A percentile compares a stretch with the other conserved stretches of the same genome.
Evolutionary conservation across 345 rosid genomes (phyloP).

Genomic region (Physaria fendleri): DNA sequence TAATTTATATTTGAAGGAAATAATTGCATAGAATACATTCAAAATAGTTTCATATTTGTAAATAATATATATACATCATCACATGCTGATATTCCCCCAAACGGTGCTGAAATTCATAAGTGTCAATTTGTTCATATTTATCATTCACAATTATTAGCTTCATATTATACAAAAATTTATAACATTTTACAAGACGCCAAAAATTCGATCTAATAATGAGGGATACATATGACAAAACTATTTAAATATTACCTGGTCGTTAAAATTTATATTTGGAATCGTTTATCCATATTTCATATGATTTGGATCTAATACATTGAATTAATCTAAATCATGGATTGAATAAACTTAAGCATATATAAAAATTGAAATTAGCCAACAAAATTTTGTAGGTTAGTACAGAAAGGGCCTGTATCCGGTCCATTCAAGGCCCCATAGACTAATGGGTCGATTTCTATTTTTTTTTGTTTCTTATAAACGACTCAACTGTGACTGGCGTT

Average conservation of each 20-base stretch:
- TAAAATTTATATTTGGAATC: not conserved
- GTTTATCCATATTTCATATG: not conserved
- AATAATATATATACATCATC: slow-evolving; percentile 1
- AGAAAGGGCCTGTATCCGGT: not conserved
- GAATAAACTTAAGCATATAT: not conserved
- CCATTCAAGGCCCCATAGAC: not conserved
- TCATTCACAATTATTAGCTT: slow-evolving; percentile 17
- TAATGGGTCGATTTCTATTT: not conserved
- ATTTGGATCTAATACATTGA: not conserved
- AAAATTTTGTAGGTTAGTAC: not conserved
- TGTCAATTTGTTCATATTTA: slow-evolving; percentile 10
- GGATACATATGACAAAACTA: slow-evolving; percentile 4
- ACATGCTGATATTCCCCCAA: slow-evolving; percentile 17
- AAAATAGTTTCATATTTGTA: not conserved
- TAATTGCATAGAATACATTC: not conserved
- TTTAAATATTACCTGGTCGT: not conserved
- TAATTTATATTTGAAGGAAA: not conserved
- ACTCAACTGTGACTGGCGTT: slow-evolving; percentile 9
- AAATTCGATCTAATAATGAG: not conserved
- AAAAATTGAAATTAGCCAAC: not conserved
- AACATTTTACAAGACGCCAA: not conserved
- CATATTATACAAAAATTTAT: not conserved
- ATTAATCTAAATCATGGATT: not conserved
- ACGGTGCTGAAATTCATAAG: slow-evolving; percentile 21
- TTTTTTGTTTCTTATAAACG: not conserved